These are phyloP conservation scores for Bipolaris zeicola DNA, from an alignment of 2,329 filamentous ascomycete genomes.

Conservation along the genomic window DNA sequence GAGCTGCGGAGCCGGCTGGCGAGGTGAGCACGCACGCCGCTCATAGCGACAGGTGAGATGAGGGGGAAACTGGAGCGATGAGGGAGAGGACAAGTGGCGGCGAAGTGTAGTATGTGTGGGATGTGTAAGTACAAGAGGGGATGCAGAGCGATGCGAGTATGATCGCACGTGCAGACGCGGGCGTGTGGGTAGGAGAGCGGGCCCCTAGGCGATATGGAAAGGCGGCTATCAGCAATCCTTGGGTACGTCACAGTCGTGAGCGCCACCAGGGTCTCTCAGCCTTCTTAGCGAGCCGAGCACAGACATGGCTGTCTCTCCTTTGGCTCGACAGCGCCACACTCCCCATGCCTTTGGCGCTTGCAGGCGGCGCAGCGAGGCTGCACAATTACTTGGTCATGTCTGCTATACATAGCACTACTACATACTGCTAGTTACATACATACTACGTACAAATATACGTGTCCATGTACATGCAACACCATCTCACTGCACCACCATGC, in stretches of 20 bases:
- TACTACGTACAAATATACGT: background rate
- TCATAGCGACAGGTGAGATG: conserved; percentile 32
- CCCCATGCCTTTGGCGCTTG: background rate
- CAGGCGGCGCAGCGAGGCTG: conserved; percentile 5
- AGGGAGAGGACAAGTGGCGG: background rate
- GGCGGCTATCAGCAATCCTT: conserved; percentile 21
- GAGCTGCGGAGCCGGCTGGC: conserved; percentile 49
- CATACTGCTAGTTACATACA: background rate
- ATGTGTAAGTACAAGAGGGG: background rate
- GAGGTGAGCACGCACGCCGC: conserved; percentile 47
- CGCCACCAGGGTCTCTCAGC: conserved; percentile 14
- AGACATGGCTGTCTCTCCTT: conserved; percentile 23
- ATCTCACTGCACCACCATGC: conserved; percentile 2
- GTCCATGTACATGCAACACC: conserved; percentile 1
- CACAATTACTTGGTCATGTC: background rate
- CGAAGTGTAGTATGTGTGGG: background rate
- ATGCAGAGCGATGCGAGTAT: conserved; percentile 5
- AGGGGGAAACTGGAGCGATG: conserved; percentile 1
- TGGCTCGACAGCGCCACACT: conserved; percentile 5
- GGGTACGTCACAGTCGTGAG: conserved; percentile 21
- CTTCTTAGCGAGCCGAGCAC: conserved; percentile 8
- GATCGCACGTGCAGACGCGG: conserved; percentile 18
- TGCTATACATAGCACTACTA: background rate
- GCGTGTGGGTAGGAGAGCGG: conserved; percentile 1
- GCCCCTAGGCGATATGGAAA: conserved; percentile 14